Conservation (phyloP, 345 rosid genomes). For the Gossypium sturtianum region DNA sequence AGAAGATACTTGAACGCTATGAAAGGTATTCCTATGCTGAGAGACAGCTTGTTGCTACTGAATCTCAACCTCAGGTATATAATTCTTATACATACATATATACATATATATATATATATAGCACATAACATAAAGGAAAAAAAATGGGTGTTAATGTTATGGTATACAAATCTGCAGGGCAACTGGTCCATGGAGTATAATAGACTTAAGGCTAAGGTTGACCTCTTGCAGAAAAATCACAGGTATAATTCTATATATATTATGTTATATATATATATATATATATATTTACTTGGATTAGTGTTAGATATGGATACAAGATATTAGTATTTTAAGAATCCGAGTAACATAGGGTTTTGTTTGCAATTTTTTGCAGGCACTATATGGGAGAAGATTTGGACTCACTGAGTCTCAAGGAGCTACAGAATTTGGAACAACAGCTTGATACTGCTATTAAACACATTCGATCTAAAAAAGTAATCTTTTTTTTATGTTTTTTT, state of each 20-base stretch:
- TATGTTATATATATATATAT: background rate
- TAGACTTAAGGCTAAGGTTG: constrained; percentile 78
- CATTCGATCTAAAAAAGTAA: constrained; percentile 60
- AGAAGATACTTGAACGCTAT: constrained; percentile 71
- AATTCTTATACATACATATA: no score
- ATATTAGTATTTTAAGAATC: background rate
- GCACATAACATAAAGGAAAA: background rate
- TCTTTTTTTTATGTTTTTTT: background rate
- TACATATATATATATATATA: background rate
- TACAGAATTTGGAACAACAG: constrained; percentile 86
- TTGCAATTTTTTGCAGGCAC: constrained; percentile 48
- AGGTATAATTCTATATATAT: constrained; percentile 33
- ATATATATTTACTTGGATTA: background rate
- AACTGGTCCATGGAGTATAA: constrained; percentile 77
- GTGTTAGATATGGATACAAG: background rate
- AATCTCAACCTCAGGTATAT: constrained; percentile 33
- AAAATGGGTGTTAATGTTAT: background rate
- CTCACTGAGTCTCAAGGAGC: constrained; percentile 57
- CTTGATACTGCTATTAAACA: constrained; percentile 80
- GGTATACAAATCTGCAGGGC: constrained; percentile 30
- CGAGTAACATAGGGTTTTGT: no score
- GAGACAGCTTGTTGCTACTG: constrained; percentile 45
- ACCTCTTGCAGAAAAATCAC: constrained; percentile 72
- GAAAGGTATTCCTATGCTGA: constrained; percentile 64
- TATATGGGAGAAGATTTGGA: constrained; percentile 79